These are phyloP conservation scores for Pseudohyphozyma bogoriensis DNA, from an alignment of 768 basidiomycete species.

Conservation along the genomic window DNA sequence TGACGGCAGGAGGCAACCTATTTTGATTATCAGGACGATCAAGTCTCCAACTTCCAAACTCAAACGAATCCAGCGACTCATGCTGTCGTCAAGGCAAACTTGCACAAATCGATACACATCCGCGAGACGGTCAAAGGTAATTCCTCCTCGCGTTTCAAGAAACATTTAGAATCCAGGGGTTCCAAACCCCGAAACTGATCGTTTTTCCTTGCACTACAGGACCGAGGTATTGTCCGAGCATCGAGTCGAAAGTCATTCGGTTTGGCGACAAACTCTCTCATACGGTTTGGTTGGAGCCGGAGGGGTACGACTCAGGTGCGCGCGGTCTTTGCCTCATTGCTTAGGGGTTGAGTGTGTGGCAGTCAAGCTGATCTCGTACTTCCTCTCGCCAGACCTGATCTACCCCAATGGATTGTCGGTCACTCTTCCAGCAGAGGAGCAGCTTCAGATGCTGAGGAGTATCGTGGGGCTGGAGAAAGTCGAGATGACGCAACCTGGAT, in stretches of 20 bases:
- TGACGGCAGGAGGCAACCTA: background rate
- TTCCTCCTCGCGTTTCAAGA: background rate
- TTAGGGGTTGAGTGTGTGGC: background rate
- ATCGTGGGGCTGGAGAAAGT: slow-evolving; percentile 76
- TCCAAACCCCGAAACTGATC: background rate
- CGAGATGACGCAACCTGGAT: slow-evolving; percentile 71
- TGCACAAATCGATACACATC: slow-evolving; percentile 72
- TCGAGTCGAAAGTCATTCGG: slow-evolving; percentile 74
- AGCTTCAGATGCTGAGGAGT: slow-evolving; percentile 71
- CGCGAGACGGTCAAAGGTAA: slow-evolving; percentile 78
- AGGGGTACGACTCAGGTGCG: slow-evolving; percentile 79
- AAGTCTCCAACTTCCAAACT: slow-evolving; percentile 64
- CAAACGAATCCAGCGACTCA: slow-evolving; percentile 64
- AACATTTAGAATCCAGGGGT: background rate
- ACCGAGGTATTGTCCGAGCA: slow-evolving; percentile 81
- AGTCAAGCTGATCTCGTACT: background rate
- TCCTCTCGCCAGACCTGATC: slow-evolving; percentile 54
- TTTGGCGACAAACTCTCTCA: slow-evolving; percentile 64
- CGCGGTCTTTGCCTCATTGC: background rate
- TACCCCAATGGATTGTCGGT: slow-evolving; percentile 86
- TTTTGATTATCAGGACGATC: slow-evolving; percentile 49
- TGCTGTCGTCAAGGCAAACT: slow-evolving; percentile 58
- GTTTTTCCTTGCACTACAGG: slow-evolving; percentile 44
- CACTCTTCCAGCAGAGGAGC: slow-evolving; percentile 74
- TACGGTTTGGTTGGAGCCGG: slow-evolving; percentile 79